Evolutionary conservation across 352 stramenopile species (phyloP).

Genomic region (Pythium volutum): DNA sequence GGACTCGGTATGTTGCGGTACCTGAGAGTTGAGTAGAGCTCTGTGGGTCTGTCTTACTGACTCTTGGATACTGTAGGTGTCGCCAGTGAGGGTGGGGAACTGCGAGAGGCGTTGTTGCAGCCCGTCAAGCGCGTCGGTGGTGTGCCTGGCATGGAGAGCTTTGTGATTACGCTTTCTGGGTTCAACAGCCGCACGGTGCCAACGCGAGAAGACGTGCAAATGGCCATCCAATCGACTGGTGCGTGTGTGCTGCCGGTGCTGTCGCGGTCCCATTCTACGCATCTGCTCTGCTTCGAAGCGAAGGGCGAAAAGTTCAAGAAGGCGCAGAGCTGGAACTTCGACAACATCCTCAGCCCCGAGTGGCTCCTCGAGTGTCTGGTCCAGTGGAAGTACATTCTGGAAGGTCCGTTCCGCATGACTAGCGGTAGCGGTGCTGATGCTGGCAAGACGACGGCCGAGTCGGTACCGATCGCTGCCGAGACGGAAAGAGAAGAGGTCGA

Average conservation of each 20-base stretch:
- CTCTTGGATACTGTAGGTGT: conserved; percentile 11
- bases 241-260: conserved; percentile 82
- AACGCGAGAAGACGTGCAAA: conserved; percentile 79
- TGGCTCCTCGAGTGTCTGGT: conserved; percentile 76
- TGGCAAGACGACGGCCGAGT: neutral
- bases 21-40: neutral
- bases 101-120: conserved; percentile 51
- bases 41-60: neutral
- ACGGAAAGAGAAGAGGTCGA: neutral
- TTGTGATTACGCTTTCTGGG: conserved; percentile 81
- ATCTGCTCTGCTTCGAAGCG: conserved; percentile 74
- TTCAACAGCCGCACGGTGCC: conserved; percentile 75
- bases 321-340: conserved; percentile 72
- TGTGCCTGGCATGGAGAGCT: conserved; percentile 71
- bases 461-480: neutral
- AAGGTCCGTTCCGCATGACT: conserved; percentile 39
- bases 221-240: conserved; percentile 78
- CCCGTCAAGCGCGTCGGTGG: conserved; percentile 65
- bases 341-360: conserved; percentile 80
- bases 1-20: conserved; percentile 25
- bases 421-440: neutral
- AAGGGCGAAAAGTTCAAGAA: conserved; percentile 87
- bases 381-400: conserved; percentile 59
- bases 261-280: conserved; percentile 77
- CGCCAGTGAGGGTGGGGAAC: conserved; percentile 6